Evolutionary conservation across 2,329 filamentous ascomycete species (phyloP).

Genomic region (Drechmeria coniospora): DNA sequence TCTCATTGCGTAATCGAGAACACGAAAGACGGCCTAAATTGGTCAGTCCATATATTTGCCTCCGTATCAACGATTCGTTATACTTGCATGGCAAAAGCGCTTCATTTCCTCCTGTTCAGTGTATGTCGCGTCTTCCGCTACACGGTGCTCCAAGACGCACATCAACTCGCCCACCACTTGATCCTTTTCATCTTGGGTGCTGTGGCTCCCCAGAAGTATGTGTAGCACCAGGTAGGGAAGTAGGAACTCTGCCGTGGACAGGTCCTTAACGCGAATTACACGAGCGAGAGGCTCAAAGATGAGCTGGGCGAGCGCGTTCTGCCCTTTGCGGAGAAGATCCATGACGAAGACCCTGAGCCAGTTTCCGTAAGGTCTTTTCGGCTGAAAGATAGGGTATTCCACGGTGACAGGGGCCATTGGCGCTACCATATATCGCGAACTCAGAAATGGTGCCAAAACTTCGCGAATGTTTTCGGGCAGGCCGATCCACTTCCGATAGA

Average conservation of each 20-base stretch:
- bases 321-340: conserved; percentile 66
- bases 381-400: conserved; percentile 65
- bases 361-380: conserved; percentile 51
- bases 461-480: conserved; percentile 67
- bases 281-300: conserved; percentile 72
- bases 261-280: conserved; percentile 71
- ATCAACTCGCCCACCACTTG: conserved; percentile 61
- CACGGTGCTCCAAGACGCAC: conserved; percentile 51
- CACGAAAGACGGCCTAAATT: conserved; percentile 66
- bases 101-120: conserved; percentile 60
- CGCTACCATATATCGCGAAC: conserved; percentile 64
- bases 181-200: conserved; percentile 42
- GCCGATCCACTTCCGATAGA: conserved; percentile 59
- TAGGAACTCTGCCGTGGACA: conserved; percentile 74
- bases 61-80: not conserved
- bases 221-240: conserved; percentile 80
- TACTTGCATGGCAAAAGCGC: conserved; percentile 67
- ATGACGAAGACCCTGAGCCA: conserved; percentile 75
- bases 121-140: conserved; percentile 34
- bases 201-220: conserved; percentile 55
- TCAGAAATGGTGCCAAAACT: conserved; percentile 75
- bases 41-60: not conserved
- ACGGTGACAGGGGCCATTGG: conserved; percentile 40
- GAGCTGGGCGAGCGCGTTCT: conserved; percentile 56
- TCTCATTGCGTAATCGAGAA: conserved; percentile 79